Base-by-base conservation (phyloP, 805 yeast genomes). In the Hyphopichia homilentoma region DNA sequence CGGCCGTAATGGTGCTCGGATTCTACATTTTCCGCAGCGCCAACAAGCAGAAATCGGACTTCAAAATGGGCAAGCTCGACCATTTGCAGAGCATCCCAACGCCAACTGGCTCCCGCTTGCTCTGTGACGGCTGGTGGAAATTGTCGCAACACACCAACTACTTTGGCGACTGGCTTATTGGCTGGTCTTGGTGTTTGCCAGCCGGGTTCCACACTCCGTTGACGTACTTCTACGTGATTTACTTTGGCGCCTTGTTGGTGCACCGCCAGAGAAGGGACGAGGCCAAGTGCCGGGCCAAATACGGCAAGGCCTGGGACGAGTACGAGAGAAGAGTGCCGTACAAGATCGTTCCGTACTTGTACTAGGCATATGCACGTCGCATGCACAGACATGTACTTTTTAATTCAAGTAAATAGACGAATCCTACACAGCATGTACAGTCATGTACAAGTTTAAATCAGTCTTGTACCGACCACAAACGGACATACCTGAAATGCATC, bases 71-170 rank as follows among this genome's bases (percentile, higher is more conserved):
- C 11, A 75, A 81, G 45, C 69, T 88, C 36, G 59, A 70, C 25
- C 79, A 85, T 50, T 63, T 87, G 61, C 73, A 51, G 39, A 50
- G 58, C 32, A 84, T 93, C 38, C 64, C 75, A 41, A 82, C 97
- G 0, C 65, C 72, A 19, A 76, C 83, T 11, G 95, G 95, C 1
- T 81, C 95, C 16, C 84, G 77, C 50, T 70, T 93, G 42, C 63
- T 93, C 27, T 75, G 79, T 34, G 93, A 87, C 49, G 96, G 97
- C 3, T 93, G 97, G 98, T 93, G 98, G 98, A 84, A 83, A 2
- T 57, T 69, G 13, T 79, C 95, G 5, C 95, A 95, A 45, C 98
- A 93, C 57, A 87, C 86, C 52, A 93, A 93, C 54, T 93, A 93
- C 59, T 73, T 89, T 37, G 98, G 98, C 26, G 98, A 93, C 63